These are phyloP conservation scores for Mallotus japonicus DNA, from an alignment of 441 rosid genomes.

Conservation along the genomic window DNA sequence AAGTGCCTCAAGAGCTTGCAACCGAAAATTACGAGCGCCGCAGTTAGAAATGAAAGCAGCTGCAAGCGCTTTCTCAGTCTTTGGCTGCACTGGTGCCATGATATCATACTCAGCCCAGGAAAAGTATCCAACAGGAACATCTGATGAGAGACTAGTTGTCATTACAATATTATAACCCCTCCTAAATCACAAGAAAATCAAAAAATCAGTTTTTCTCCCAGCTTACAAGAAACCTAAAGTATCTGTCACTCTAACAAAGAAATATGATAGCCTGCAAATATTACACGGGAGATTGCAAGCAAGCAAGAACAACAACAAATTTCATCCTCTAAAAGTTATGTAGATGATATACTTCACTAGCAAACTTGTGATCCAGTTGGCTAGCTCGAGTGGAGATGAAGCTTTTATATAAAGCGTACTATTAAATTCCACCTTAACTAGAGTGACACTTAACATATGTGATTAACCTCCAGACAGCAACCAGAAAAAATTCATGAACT, in stretches of 20 bases:
- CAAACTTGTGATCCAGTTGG: not conserved
- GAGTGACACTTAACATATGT: not conserved
- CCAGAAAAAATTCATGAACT: not conserved
- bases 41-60: slow-evolving; percentile 94
- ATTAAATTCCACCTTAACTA: not conserved
- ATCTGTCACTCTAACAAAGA: not conserved
- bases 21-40: slow-evolving; percentile 71
- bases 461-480: not conserved
- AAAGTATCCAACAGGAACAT: slow-evolving; percentile 93
- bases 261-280: not conserved
- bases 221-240: not conserved
- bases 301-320: not conserved
- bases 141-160: slow-evolving; percentile 95
- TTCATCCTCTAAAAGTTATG: not conserved
- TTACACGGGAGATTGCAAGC: not conserved
- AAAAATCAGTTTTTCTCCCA: slow-evolving; percentile 15
- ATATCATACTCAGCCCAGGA: slow-evolving; percentile 96
- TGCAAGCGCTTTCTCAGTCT: slow-evolving; percentile 79
- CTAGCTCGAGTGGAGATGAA: not conserved
- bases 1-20: slow-evolving; percentile 74
- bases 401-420: not conserved
- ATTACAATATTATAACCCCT: slow-evolving; percentile 67
- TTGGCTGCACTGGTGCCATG: slow-evolving; percentile 80
- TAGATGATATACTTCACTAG: not conserved
- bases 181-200: slow-evolving; percentile 38